Evolutionary conservation across 768 basidiomycete species (phyloP).

Genomic region (Terana coerulea): DNA sequence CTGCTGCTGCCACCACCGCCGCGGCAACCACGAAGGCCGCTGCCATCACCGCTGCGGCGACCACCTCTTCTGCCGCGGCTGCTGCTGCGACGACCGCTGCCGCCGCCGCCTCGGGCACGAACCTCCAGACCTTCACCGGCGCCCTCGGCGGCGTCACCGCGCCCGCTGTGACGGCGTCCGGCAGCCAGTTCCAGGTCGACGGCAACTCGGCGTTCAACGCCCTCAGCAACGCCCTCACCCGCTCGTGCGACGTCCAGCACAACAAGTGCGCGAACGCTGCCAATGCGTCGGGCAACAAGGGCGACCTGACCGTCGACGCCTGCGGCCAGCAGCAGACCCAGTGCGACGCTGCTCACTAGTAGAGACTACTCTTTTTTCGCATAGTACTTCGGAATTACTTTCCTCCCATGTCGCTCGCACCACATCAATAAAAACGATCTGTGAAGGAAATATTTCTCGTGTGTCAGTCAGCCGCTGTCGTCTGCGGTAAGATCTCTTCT

Average conservation of each 20-base stretch:
- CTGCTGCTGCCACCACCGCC: slow-evolving; percentile 16
- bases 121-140: slow-evolving; percentile 50
- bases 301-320: slow-evolving; percentile 42
- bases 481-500: no score
- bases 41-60: not conserved
- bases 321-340: slow-evolving; percentile 43
- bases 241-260: slow-evolving; percentile 55
- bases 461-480: no score
- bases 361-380: not conserved
- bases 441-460: slow-evolving; percentile 20
- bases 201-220: slow-evolving; percentile 47
- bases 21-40: slow-evolving; percentile 8
- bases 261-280: slow-evolving; percentile 58
- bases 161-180: slow-evolving; percentile 43
- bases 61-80: slow-evolving; percentile 1
- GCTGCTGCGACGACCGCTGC: not conserved
- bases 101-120: slow-evolving; percentile 22
- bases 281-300: slow-evolving; percentile 45
- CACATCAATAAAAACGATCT: not conserved
- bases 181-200: slow-evolving; percentile 43
- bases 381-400: not conserved
- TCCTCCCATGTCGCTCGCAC: not conserved
- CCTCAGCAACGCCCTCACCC: slow-evolving; percentile 39
- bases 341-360: slow-evolving; percentile 32
- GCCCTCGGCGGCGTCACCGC: slow-evolving; percentile 42